Conservation (phyloP, 176 grass and related monocot species). For the Bolboschoenus planiculmis region DNA sequence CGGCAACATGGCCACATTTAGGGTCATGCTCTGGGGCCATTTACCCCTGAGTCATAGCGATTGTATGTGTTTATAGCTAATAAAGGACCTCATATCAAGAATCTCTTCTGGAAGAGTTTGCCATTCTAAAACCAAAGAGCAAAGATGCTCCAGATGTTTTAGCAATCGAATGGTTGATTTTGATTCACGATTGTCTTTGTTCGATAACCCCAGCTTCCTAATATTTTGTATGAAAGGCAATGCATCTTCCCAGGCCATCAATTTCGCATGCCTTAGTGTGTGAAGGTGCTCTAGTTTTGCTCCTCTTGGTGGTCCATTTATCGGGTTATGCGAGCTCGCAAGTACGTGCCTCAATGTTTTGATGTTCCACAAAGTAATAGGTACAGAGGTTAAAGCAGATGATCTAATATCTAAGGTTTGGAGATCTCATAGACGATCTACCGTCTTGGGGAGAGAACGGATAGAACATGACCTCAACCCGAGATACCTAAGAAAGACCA, state of each 20-base stretch:
- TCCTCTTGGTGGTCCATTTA: not conserved
- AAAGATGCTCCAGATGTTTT: not conserved
- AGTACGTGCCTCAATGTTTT: not conserved
- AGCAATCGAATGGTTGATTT: not conserved
- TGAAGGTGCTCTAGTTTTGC: not conserved
- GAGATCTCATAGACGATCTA: constrained; percentile 1
- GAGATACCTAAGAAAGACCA: constrained; percentile 12
- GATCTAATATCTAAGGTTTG: constrained; percentile 18
- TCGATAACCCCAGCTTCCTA: not conserved
- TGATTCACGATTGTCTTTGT: not conserved
- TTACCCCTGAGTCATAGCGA: not conserved
- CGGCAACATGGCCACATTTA: not conserved
- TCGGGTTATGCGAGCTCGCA: not conserved
- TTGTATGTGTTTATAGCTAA: not conserved
- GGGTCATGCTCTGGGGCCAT: not conserved
- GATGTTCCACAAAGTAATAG: not conserved
- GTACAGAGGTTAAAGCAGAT: not conserved
- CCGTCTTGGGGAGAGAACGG: not conserved
- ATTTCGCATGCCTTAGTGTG: not conserved
- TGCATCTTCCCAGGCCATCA: not conserved
- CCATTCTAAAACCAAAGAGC: not conserved
- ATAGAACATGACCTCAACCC: not conserved
- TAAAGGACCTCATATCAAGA: not conserved
- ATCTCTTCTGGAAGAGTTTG: not conserved
- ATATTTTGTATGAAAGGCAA: not conserved